These are phyloP conservation scores for Neurospora crassa DNA, from an alignment of 2,329 filamentous ascomycete species.

Conservation along the genomic window DNA sequence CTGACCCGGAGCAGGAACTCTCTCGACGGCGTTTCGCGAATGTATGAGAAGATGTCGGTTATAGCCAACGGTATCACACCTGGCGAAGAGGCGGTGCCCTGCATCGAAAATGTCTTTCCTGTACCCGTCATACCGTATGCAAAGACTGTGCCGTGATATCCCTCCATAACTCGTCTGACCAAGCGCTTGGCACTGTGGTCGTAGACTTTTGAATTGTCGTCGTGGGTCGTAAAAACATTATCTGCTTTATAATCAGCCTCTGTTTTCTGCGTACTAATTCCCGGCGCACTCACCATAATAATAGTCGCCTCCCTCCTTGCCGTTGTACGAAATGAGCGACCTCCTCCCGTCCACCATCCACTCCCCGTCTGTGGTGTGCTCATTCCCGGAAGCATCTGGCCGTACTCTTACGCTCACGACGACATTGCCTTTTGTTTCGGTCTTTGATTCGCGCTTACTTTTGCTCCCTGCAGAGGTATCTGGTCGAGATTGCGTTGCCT, in stretches of 20 bases:
- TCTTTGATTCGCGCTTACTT: conserved; percentile 42
- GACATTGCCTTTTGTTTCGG: conserved; percentile 85
- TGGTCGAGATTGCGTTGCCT: conserved; percentile 32
- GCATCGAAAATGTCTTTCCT: conserved; percentile 99
- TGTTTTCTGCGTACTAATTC: conserved; percentile 8
- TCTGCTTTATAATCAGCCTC: conserved; percentile 42
- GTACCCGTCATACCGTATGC: conserved; percentile 99
- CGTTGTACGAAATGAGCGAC: conserved; percentile 72
- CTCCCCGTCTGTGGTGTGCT: conserved; percentile 61
- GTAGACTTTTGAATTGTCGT: conserved; percentile 92
- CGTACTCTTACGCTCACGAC: conserved; percentile 90
- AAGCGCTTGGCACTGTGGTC: conserved; percentile 89
- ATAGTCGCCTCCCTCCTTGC: conserved; percentile 87
- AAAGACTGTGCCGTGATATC: conserved; percentile 96
- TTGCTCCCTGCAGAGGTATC: conserved; percentile 29
- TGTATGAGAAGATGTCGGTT: conserved; percentile 98
- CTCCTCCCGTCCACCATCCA: conserved; percentile 87
- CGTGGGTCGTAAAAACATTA: conserved; percentile 90
- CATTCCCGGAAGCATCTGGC: conserved; percentile 62
- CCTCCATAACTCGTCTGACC: conserved; percentile 95
- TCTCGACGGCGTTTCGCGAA: conserved; percentile 86
- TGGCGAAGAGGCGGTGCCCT: conserved; percentile 88
- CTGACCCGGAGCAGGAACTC: conserved; percentile 94
- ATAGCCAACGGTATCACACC: conserved; percentile 96
- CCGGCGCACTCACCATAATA: conserved; percentile 60